A percentile compares a stretch with the other conserved stretches of the same genome.
These are phyloP conservation scores for Aspergillus sclerotialis DNA, from an alignment of 2,329 filamentous ascomycete species.

Conservation along the genomic window DNA sequence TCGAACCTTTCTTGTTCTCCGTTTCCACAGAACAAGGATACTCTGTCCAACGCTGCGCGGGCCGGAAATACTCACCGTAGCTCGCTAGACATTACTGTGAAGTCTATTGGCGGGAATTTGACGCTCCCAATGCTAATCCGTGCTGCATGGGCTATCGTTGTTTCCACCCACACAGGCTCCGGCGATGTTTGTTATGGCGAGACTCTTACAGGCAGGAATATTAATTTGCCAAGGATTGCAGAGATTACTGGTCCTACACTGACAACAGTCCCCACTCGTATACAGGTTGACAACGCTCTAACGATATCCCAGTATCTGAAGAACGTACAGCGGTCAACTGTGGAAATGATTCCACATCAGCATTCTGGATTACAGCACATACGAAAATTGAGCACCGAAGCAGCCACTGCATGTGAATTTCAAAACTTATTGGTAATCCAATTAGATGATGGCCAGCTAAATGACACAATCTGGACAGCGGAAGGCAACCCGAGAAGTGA, in stretches of 20 bases:
- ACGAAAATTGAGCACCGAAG: slow-evolving; percentile 46
- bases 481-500: slow-evolving; percentile 50
- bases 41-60: slow-evolving; percentile 12
- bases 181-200: slow-evolving; percentile 49
- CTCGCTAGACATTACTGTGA: slow-evolving; percentile 15
- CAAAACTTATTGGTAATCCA: slow-evolving; percentile 42
- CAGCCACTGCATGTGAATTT: slow-evolving; percentile 39
- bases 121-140: slow-evolving; percentile 48
- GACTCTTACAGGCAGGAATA: slow-evolving; percentile 48
- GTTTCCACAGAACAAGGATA: slow-evolving; percentile 22
- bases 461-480: slow-evolving; percentile 22
- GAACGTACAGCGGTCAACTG: slow-evolving; percentile 49
- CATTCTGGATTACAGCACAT: slow-evolving; percentile 52
- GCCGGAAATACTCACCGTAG: slow-evolving; percentile 19
- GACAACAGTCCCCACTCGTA: slow-evolving; percentile 30
- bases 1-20: slow-evolving; percentile 16
- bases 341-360: slow-evolving; percentile 56
- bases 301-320: slow-evolving; percentile 46
- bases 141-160: slow-evolving; percentile 46
- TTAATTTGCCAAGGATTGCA: slow-evolving; percentile 42
- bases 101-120: slow-evolving; percentile 13
- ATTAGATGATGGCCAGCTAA: slow-evolving; percentile 16
- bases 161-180: slow-evolving; percentile 42
- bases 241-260: slow-evolving; percentile 41
- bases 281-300: slow-evolving; percentile 31